Percentiles rank a stretch among this genome's conserved stretches.
Evolutionary conservation across 2,329 filamentous ascomycete genomes (phyloP).

Genomic region (Aspergillus melleus): DNA sequence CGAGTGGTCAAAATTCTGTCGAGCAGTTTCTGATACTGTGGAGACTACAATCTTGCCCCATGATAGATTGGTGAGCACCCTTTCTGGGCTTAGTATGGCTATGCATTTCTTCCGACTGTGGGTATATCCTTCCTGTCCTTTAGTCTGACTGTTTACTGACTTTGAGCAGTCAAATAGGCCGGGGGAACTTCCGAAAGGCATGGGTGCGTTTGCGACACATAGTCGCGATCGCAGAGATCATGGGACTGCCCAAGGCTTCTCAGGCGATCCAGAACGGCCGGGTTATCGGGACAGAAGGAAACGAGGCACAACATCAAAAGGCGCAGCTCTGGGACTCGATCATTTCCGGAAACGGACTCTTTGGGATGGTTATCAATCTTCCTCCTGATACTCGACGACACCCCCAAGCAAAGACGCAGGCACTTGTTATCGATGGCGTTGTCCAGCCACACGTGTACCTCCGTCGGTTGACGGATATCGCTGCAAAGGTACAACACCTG

Average conservation of each 20-base stretch:
- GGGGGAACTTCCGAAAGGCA: slow-evolving; percentile 34
- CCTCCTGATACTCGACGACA: slow-evolving; percentile 33
- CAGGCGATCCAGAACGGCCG: slow-evolving; percentile 5
- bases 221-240: slow-evolving; percentile 40
- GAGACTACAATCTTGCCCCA: slow-evolving; percentile 16
- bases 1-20: slow-evolving; percentile 5
- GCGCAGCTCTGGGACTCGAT: slow-evolving; percentile 35
- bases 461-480: slow-evolving; percentile 10
- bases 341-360: slow-evolving; percentile 33
- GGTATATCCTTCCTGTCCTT: slow-evolving; percentile 10
- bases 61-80: slow-evolving; percentile 15
- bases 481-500: slow-evolving; percentile 12
- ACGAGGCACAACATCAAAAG: slow-evolving; percentile 16
- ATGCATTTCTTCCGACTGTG: slow-evolving; percentile 39
- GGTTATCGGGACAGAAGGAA: not conserved
- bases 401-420: not conserved
- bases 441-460: slow-evolving; percentile 14
- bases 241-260: slow-evolving; percentile 32
- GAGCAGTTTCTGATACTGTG: slow-evolving; percentile 9
- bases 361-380: slow-evolving; percentile 36
- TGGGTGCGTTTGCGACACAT: slow-evolving; percentile 41
- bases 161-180: slow-evolving; percentile 29
- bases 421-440: slow-evolving; percentile 9
- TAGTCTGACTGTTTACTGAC: not conserved
- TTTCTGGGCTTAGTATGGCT: slow-evolving; percentile 21